These are phyloP conservation scores for Pharnaceum exiguum DNA, from an alignment of 148 eudicot species.

Conservation along the genomic window DNA sequence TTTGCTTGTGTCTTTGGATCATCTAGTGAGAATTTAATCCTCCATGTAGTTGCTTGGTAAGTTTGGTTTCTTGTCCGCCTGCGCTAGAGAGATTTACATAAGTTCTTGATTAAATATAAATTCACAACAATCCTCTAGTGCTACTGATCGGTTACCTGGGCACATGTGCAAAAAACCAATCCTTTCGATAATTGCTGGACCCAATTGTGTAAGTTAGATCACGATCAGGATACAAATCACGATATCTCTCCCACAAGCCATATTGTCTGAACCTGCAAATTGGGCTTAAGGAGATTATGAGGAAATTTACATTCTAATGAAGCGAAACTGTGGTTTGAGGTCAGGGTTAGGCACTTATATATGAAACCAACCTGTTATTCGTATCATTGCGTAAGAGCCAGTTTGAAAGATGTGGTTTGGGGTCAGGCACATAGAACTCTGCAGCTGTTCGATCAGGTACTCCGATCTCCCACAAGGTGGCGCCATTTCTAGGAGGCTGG, in stretches of 20 bases:
- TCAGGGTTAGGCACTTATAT: too few relatives aligned
- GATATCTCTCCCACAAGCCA: constrained; percentile 64
- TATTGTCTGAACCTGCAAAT: constrained; percentile 56
- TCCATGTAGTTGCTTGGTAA: constrained; percentile 57
- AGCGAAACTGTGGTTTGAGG: too few relatives aligned
- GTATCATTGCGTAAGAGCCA: not conserved
- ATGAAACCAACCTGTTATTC: too few relatives aligned
- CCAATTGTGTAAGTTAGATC: constrained; percentile 70
- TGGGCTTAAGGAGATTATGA: not conserved
- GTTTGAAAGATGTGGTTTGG: constrained; percentile 23
- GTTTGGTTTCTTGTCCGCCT: constrained; percentile 29
- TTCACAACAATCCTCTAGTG: too few relatives aligned
- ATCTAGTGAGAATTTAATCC: constrained; percentile 34
- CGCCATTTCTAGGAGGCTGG: constrained; percentile 63
- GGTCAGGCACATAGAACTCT: constrained; percentile 75
- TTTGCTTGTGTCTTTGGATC: constrained; percentile 18
- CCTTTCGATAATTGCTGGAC: constrained; percentile 35
- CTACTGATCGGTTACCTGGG: constrained; percentile 32
- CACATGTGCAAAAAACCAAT: constrained; percentile 86
- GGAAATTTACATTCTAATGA: too few relatives aligned
- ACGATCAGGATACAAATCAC: constrained; percentile 46
- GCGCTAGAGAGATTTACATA: too few relatives aligned
- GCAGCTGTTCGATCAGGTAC: constrained; percentile 78
- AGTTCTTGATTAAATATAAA: too few relatives aligned
- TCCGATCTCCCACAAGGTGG: constrained; percentile 85